A percentile compares a stretch with the other conserved stretches of the same genome.
These are phyloP conservation scores for Curvularia sp. DNA, from an alignment of 2,329 filamentous ascomycete species.

Conservation along the genomic window DNA sequence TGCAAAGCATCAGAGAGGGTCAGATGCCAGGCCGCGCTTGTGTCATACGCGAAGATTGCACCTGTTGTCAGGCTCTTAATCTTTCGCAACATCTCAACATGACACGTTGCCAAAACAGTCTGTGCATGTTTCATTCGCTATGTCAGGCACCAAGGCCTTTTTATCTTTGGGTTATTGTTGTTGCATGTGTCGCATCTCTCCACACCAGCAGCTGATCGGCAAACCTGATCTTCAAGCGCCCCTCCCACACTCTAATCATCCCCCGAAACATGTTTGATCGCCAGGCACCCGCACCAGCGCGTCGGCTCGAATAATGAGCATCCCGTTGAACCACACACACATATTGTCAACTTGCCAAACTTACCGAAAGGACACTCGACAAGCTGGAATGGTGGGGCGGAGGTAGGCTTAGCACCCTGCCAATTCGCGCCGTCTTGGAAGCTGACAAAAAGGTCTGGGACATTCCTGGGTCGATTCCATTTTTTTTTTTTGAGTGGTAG, in stretches of 20 bases:
- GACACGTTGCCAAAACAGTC: neutral
- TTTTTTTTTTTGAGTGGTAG: constrained; percentile 1
- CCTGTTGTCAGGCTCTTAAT: neutral
- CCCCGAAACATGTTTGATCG: constrained; percentile 15
- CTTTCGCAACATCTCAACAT: neutral
- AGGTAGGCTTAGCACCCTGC: neutral
- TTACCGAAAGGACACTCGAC: neutral
- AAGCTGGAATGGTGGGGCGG: neutral
- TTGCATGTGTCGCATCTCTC: neutral
- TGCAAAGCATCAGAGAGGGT: neutral
- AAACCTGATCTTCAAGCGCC: constrained; percentile 13
- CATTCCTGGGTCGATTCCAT: neutral
- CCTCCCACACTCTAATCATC: neutral
- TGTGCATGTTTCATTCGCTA: neutral
- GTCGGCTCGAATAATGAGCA: neutral
- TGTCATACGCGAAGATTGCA: neutral
- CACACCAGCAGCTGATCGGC: constrained; percentile 12
- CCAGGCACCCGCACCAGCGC: constrained; percentile 16
- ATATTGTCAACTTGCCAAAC: neutral
- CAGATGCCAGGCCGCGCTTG: neutral
- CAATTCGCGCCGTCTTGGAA: neutral
- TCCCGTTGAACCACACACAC: neutral
- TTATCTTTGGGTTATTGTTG: neutral
- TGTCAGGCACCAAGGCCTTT: neutral
- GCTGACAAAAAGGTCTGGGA: neutral